Conservation (phyloP, 495 filamentous ascomycete species). For the Glonium stellatum region DNA sequence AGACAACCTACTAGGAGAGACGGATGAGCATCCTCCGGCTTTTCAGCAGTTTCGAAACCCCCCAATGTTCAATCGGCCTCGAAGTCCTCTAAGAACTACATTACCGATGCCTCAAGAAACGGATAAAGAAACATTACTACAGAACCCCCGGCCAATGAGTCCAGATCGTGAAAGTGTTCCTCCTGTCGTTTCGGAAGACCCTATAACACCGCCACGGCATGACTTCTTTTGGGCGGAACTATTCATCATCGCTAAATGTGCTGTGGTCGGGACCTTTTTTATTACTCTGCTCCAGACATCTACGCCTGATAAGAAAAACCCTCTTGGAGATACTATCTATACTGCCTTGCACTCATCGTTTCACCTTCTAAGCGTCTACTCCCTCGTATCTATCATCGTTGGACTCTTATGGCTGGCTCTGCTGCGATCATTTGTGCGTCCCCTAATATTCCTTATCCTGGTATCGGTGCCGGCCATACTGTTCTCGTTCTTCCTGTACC, state of each 20-base stretch:
- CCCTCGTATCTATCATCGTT: conserved; percentile 78
- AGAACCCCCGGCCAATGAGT: conserved; percentile 39
- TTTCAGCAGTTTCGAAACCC: conserved; percentile 73
- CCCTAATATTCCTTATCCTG: conserved; percentile 68
- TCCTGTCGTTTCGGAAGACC: conserved; percentile 41
- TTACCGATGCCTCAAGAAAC: conserved; percentile 43
- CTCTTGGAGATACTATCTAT: conserved; percentile 87
- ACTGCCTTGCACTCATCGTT: conserved; percentile 79
- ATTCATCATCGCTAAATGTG: conserved; percentile 75
- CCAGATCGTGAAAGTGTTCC: conserved; percentile 43
- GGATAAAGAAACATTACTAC: conserved; percentile 37
- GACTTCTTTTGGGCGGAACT: conserved; percentile 90
- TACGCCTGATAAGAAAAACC: conserved; percentile 53
- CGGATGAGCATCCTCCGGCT: conserved; percentile 68
- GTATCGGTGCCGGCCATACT: conserved; percentile 79
- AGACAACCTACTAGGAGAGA: conserved; percentile 47
- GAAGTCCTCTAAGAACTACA: conserved; percentile 20
- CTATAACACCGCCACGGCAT: conserved; percentile 54
- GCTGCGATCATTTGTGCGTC: conserved; percentile 74
- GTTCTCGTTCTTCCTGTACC: conserved; percentile 82
- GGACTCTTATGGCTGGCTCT: conserved; percentile 87
- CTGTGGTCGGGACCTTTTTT: conserved; percentile 77
- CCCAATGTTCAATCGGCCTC: conserved; percentile 28
- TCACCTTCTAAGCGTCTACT: conserved; percentile 82
- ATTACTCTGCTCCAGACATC: conserved; percentile 84